These are phyloP conservation scores for Alternaria incomplexa DNA, from an alignment of 2,329 filamentous ascomycete genomes.

Conservation along the genomic window DNA sequence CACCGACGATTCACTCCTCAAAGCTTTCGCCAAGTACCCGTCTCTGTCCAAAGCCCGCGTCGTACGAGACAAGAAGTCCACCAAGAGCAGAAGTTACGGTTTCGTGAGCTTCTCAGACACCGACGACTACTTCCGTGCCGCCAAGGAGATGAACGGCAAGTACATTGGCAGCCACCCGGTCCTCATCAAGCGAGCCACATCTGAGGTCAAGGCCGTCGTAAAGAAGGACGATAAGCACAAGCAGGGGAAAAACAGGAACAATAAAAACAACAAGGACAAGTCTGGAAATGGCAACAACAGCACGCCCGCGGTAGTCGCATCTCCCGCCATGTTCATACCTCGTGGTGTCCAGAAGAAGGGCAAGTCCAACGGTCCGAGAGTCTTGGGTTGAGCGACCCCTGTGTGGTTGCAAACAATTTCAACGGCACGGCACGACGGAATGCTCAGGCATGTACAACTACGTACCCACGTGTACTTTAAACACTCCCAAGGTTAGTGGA, in stretches of 20 bases:
- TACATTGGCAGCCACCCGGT: slow-evolving; percentile 98
- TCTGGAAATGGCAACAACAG: slow-evolving; percentile 11
- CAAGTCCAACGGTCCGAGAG: slow-evolving; percentile 33
- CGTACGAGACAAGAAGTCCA: slow-evolving; percentile 92
- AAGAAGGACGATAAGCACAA: slow-evolving; percentile 54
- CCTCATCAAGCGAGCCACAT: slow-evolving; percentile 83
- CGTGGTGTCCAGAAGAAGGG: slow-evolving; percentile 42
- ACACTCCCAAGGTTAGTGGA: slow-evolving; percentile 1
- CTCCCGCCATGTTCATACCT: slow-evolving; percentile 33
- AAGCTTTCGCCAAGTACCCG: slow-evolving; percentile 87
- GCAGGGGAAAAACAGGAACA: slow-evolving; percentile 59
- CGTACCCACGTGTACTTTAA: neutral
- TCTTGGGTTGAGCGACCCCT: slow-evolving; percentile 31
- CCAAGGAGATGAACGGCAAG: slow-evolving; percentile 98
- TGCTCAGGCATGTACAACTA: neutral
- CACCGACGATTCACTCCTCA: slow-evolving; percentile 92
- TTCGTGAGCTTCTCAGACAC: slow-evolving; percentile 96
- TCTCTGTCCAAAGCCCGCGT: slow-evolving; percentile 93
- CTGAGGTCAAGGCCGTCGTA: slow-evolving; percentile 82
- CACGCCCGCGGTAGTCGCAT: slow-evolving; percentile 17
- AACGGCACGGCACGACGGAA: neutral
- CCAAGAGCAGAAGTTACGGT: slow-evolving; percentile 94
- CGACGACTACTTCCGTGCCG: slow-evolving; percentile 95
- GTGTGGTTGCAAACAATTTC: neutral
- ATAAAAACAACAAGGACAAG: slow-evolving; percentile 42